Evolutionary conservation across 2,329 filamentous ascomycete genomes (phyloP), one percentile per base, ranked within the genome.

Genomic region (Pestalotiopsis sp.): DNA sequence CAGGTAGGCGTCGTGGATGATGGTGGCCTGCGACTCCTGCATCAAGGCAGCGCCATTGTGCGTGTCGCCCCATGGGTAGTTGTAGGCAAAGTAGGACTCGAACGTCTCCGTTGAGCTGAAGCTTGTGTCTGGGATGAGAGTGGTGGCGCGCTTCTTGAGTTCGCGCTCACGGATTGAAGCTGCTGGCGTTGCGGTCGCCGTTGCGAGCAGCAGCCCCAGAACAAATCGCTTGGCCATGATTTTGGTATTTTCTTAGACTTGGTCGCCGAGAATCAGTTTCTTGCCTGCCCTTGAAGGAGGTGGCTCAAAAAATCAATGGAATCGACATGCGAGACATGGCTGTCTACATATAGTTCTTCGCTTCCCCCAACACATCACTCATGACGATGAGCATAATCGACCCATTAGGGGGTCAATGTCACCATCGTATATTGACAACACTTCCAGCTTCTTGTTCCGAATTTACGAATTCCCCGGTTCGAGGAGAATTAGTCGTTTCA

Each of bases 1-100:
- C 36, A 67, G 39, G 12, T 67, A 67, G 20, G 57, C 58, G 39
- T 67, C 59, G 1, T 61, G 45, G 25, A 63, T 61, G 58, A 67
- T 62, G 58, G 57, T 41, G 39, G 52, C 66, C 38, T 67, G 66
- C 20, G 66, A 61, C 38, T 62, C 57, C 39, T 27, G 13, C 66
- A 67, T 67, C 14, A 61, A 25, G 5, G 66, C 66, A 4, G 57
- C 66, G 39, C 66, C 66, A 25, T 67, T 67, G 25, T 67, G 66
- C 5, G 57, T 63, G 27, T 61, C 58, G 20, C 66, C 66, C 66
- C 66, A 67, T 23, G 66, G 66, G 14, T 67, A 67, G 45, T 67
- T 67, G 58, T 67, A 67, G 23, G 20, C 14, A n/a, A 61, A 67
- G 58, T 67, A 61, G 2, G 57, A 57, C 39, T 67, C 66, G 25